Evolutionary conservation across 768 basidiomycete species (phyloP).

Genomic region (Ramaria sp.): DNA sequence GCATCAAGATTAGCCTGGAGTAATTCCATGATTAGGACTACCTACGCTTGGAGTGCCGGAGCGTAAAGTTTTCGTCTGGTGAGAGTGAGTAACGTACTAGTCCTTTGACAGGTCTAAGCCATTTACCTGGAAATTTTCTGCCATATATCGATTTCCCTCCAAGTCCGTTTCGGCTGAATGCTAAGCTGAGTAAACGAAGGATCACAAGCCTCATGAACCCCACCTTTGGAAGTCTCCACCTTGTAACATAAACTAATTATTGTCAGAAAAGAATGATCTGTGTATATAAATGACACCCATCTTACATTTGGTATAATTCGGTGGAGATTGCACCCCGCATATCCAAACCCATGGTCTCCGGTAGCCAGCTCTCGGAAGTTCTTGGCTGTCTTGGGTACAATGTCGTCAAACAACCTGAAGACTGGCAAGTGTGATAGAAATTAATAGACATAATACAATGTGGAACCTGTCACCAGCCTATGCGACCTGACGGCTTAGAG

Average conservation of each 20-base stretch:
- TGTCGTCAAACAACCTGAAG: constrained; percentile 75
- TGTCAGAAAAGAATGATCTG: background rate
- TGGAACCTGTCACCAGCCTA: constrained; percentile 19
- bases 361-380: constrained; percentile 79
- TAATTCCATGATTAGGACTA: constrained; percentile 24
- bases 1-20: background rate
- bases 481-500: constrained; percentile 48
- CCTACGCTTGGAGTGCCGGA: constrained; percentile 55
- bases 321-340: constrained; percentile 60
- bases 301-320: constrained; percentile 32
- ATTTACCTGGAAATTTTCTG: constrained; percentile 48
- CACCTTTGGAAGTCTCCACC: constrained; percentile 63
- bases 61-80: constrained; percentile 74
- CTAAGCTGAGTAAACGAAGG: constrained; percentile 10
- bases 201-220: constrained; percentile 9
- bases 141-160: constrained; percentile 79
- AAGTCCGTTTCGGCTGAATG: constrained; percentile 49
- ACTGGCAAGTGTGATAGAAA: constrained; percentile 19
- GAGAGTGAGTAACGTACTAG: background rate
- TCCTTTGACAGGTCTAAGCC: background rate
- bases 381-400: constrained; percentile 67
- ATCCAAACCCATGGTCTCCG: constrained; percentile 59
- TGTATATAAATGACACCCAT: constrained; percentile 12
- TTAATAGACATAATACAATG: background rate
- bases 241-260: constrained; percentile 69